Conservation (phyloP, 345 rosid species). For the Eucalyptus coolabah region DNA sequence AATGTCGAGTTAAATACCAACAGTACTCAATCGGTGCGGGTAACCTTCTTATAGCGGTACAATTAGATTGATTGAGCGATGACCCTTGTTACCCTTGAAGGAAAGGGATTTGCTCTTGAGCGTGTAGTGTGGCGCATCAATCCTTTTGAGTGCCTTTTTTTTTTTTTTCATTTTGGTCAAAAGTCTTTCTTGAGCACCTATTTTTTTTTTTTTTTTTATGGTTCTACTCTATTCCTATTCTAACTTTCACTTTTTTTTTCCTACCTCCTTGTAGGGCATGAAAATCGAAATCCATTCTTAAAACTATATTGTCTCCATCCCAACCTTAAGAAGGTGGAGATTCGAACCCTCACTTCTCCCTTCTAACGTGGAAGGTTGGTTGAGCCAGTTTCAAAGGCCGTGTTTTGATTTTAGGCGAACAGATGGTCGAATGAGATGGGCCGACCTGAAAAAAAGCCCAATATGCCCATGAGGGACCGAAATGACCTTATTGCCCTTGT, state of each 20-base stretch:
- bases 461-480: fast-evolving
- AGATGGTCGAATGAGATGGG: not conserved
- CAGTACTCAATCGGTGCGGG: fast-evolving
- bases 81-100: too few species aligned
- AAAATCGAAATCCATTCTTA: fast-evolving
- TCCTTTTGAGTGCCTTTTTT: too few species aligned
- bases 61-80: too few species aligned
- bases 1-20: too few species aligned
- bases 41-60: too few species aligned
- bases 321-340: fast-evolving
- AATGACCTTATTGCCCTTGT: not conserved
- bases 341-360: fast-evolving
- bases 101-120: too few species aligned
- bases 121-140: fast-evolving
- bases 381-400: not conserved
- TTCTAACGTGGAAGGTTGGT: too few species aligned
- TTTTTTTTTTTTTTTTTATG: too few species aligned
- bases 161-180: too few species aligned
- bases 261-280: fast-evolving
- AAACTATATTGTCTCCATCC: fast-evolving
- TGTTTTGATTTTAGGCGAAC: not conserved
- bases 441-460: not conserved
- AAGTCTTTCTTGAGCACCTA: fast-evolving
- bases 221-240: fast-evolving
- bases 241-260: too few species aligned